These are phyloP conservation scores for Hymenoscyphus linearis DNA, from an alignment of 2,329 filamentous ascomycete species.

Conservation along the genomic window DNA sequence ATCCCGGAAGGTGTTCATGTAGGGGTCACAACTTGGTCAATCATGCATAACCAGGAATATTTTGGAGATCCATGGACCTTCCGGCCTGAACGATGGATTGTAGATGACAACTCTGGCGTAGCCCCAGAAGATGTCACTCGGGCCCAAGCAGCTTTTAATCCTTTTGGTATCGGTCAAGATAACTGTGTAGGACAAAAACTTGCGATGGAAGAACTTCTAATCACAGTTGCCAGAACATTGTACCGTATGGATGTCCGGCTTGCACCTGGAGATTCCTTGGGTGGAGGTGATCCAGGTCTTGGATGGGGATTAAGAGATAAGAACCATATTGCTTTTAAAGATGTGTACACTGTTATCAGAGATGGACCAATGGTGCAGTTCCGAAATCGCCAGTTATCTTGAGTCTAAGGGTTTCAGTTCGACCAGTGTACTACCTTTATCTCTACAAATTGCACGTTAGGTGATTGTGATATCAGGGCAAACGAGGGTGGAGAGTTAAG, in stretches of 20 bases:
- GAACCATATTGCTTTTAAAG: not conserved
- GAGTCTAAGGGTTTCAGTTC: no score
- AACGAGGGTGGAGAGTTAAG: no score
- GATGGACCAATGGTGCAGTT: constrained; percentile 6
- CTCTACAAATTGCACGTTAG: no score
- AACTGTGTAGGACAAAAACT: constrained; percentile 15
- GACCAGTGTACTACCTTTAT: no score
- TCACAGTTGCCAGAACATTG: constrained; percentile 7
- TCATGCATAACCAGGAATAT: constrained; percentile 39
- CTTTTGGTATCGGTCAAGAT: constrained; percentile 13
- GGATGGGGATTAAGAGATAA: constrained; percentile 5
- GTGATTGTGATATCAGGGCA: no score
- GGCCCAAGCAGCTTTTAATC: constrained; percentile 5
- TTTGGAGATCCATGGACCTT: constrained; percentile 37
- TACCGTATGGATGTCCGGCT: constrained; percentile 10
- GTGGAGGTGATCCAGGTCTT: not conserved
- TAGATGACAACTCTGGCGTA: constrained; percentile 8
- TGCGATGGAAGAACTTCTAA: constrained; percentile 12
- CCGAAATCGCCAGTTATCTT: not conserved
- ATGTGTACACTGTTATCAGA: not conserved
- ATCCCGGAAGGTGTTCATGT: constrained; percentile 37
- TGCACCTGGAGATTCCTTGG: not conserved
- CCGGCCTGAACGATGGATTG: constrained; percentile 35
- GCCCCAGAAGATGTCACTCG: constrained; percentile 12
- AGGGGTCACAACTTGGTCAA: constrained; percentile 39